phyloP scores from a whole-genome alignment of 148 eudicot species.

The Silene latifolia region DNA sequence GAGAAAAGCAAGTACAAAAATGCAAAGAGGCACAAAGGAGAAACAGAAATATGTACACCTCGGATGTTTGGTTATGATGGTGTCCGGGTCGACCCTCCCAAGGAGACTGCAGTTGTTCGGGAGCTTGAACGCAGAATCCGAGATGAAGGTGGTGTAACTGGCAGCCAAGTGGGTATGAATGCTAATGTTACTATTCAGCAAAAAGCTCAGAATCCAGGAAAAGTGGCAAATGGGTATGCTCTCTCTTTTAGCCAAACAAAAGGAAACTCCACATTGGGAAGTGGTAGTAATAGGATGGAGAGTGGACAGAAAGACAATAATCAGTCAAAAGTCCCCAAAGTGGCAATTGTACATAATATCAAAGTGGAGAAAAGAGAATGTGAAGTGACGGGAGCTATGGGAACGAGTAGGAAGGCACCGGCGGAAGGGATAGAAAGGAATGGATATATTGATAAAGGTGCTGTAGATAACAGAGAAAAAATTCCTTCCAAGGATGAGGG shows the following conservation, averaged over 20 bases:
- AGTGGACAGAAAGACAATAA: slow-evolving; percentile 3
- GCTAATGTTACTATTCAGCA: slow-evolving; percentile 17
- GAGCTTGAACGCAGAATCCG: slow-evolving; percentile 9
- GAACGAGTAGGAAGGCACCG: slow-evolving; percentile 4
- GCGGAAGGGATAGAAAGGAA: neutral
- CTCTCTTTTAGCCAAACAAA: slow-evolving; percentile 9
- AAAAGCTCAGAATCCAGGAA: slow-evolving; percentile 15
- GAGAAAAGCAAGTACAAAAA: slow-evolving; percentile 12
- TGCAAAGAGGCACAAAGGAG: slow-evolving; percentile 20
- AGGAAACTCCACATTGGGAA: neutral
- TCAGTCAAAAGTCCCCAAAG: slow-evolving; percentile 6
- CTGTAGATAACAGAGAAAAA: slow-evolving; percentile 18
- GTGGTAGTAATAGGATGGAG: slow-evolving; percentile 8
- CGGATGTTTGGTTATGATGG: slow-evolving; percentile 27
- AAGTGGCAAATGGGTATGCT: slow-evolving; percentile 17
- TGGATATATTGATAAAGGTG: slow-evolving; percentile 2
- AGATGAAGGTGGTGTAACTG: slow-evolving; percentile 30
- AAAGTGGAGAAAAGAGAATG: slow-evolving; percentile 16
- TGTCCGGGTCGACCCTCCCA: slow-evolving; percentile 15
- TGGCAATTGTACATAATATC: slow-evolving; percentile 15
- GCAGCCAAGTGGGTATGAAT: slow-evolving; percentile 23
- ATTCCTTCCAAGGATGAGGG: slow-evolving; percentile 14
- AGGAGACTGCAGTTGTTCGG: slow-evolving; percentile 14
- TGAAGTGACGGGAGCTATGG: slow-evolving; percentile 5
- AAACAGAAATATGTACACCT: slow-evolving; percentile 21